Conservation (phyloP, 2,329 filamentous ascomycete species). For the Xylariaceae sp. region DNA sequence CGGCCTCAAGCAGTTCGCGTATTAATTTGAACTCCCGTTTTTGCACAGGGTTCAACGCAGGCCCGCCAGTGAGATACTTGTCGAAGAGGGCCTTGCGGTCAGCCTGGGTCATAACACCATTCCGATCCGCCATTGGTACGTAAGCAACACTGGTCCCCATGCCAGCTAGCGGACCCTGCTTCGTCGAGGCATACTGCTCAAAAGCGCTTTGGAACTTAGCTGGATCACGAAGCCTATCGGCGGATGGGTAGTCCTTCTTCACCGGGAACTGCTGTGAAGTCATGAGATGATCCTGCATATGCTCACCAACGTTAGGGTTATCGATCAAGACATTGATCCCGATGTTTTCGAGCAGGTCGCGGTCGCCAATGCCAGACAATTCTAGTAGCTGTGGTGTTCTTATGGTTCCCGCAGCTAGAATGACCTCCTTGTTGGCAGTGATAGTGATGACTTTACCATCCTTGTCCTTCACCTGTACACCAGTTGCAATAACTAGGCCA, state of each 20-base stretch:
- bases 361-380: constrained; percentile 47
- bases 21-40: constrained; percentile 35
- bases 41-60: constrained; percentile 18
- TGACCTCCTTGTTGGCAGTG: constrained; percentile 44
- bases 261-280: constrained; percentile 49
- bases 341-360: constrained; percentile 45
- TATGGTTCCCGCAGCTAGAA: constrained; percentile 50
- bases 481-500: constrained; percentile 40
- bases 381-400: constrained; percentile 46
- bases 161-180: constrained; percentile 47
- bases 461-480: constrained; percentile 42
- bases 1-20: constrained; percentile 38
- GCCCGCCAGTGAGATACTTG: constrained; percentile 29
- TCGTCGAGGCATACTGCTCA: constrained; percentile 46
- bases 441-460: constrained; percentile 31
- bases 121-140: constrained; percentile 42
- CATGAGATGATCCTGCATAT: constrained; percentile 54
- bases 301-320: constrained; percentile 53
- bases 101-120: constrained; percentile 36
- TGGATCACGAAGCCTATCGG: constrained; percentile 46
- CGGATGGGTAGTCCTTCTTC: constrained; percentile 47
- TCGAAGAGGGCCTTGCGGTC: constrained; percentile 39
- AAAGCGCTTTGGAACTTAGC: constrained; percentile 41
- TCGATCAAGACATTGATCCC: constrained; percentile 43
- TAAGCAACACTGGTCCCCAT: constrained; percentile 48